phyloP scores from a whole-genome alignment of 2,329 filamentous ascomycete genomes.

The Aspergillus neoniger region DNA sequence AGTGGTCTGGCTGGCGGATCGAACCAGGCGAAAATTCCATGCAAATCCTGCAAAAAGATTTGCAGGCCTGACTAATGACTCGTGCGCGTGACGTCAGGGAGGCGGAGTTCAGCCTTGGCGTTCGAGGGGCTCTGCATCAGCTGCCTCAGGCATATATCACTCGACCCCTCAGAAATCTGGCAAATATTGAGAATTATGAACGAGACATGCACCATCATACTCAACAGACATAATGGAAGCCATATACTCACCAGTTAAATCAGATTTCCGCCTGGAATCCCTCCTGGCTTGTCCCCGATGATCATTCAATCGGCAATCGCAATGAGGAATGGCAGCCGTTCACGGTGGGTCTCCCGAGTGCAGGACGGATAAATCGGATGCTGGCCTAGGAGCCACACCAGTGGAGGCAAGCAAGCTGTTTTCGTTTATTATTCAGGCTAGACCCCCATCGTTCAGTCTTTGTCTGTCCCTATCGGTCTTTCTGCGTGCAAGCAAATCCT shows the following conservation, averaged over 20 bases:
- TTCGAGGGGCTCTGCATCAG: not conserved
- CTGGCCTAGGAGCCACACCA: not conserved
- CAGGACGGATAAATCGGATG: slow-evolving; percentile 10
- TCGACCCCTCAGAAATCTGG: not conserved
- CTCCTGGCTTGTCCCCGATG: not conserved
- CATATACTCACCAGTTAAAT: too few species aligned
- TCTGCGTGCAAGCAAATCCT: not conserved
- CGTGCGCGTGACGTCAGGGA: not conserved
- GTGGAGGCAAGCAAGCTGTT: not conserved
- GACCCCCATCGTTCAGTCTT: not conserved
- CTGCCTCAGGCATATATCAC: not conserved
- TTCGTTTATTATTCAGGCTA: not conserved
- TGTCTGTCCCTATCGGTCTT: not conserved
- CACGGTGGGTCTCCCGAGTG: slow-evolving; percentile 4
- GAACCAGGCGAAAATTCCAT: too few species aligned
- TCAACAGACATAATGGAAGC: too few species aligned
- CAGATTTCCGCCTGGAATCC: too few species aligned
- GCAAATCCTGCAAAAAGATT: not conserved
- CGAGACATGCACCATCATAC: too few species aligned
- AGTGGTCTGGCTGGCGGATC: too few species aligned
- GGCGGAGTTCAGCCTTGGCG: not conserved
- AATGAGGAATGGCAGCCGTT: slow-evolving; percentile 3
- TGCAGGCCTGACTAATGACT: not conserved
- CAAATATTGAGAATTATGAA: too few species aligned
- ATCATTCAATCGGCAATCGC: not conserved